These are phyloP conservation scores for Fusarium poae DNA, from an alignment of 2,329 filamentous ascomycete genomes.

Conservation along the genomic window DNA sequence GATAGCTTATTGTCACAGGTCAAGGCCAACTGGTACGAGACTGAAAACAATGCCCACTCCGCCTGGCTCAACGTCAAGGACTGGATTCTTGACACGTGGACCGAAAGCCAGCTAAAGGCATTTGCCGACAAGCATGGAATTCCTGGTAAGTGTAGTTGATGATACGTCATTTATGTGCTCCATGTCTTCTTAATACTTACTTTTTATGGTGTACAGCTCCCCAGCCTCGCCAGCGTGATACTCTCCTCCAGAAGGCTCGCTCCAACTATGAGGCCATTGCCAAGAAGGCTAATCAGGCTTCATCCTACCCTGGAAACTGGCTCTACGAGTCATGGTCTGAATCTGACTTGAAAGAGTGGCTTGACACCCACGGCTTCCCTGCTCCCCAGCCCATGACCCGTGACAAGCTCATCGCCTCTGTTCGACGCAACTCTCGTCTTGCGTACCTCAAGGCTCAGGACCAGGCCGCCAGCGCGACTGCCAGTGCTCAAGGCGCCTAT, in stretches of 20 bases:
- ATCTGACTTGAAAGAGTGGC: constrained; percentile 93
- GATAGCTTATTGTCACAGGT: constrained; percentile 77
- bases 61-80: constrained; percentile 81
- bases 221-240: constrained; percentile 87
- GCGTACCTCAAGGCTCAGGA: constrained; percentile 77
- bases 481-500: constrained; percentile 77
- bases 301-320: constrained; percentile 94
- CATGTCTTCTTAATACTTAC: background rate
- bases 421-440: constrained; percentile 90
- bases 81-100: constrained; percentile 97
- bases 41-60: constrained; percentile 79
- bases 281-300: constrained; percentile 79
- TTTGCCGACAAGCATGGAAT: constrained; percentile 92
- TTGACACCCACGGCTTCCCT: constrained; percentile 88
- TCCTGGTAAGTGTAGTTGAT: constrained; percentile 63
- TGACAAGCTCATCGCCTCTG: constrained; percentile 87
- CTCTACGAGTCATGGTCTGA: constrained; percentile 91
- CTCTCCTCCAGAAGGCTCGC: constrained; percentile 80
- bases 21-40: constrained; percentile 81
- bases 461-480: constrained; percentile 69
- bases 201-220: constrained; percentile 65
- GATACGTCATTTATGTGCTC: no score
- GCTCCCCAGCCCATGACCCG: constrained; percentile 86
- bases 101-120: constrained; percentile 91
- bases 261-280: constrained; percentile 84